Percentiles rank a stretch among this genome's conserved stretches.
phyloP scores from a whole-genome alignment of 768 basidiomycete genomes.

The Mycena capillaripes region DNA sequence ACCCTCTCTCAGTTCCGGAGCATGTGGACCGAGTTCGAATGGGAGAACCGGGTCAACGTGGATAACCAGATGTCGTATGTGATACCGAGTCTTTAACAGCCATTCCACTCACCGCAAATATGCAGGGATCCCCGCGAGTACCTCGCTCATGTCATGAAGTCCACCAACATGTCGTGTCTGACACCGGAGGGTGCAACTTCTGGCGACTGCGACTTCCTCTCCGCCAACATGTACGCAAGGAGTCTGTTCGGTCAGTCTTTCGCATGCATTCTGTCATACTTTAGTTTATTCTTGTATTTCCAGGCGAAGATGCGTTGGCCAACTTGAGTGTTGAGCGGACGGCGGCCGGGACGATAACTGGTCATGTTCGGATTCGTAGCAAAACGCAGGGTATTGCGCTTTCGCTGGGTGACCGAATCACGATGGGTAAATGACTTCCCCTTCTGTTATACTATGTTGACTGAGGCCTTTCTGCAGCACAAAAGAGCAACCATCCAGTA shows the following conservation, averaged over 20 bases:
- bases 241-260: slow-evolving; percentile 88
- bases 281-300: neutral
- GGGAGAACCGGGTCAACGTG: slow-evolving; percentile 99
- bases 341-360: slow-evolving; percentile 84
- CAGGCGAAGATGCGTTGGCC: slow-evolving; percentile 96
- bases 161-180: slow-evolving; percentile 97
- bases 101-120: slow-evolving; percentile 5
- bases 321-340: slow-evolving; percentile 94
- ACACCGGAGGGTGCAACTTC: slow-evolving; percentile 96
- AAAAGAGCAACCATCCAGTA: slow-evolving; percentile 33
- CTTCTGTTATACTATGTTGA: neutral
- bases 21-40: slow-evolving; percentile 99
- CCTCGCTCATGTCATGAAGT: slow-evolving; percentile 94
- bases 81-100: slow-evolving; percentile 13
- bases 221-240: slow-evolving; percentile 96
- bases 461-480: slow-evolving; percentile 21
- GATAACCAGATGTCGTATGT: slow-evolving; percentile 85
- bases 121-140: slow-evolving; percentile 88
- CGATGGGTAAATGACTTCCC: slow-evolving; percentile 60
- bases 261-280: neutral
- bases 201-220: slow-evolving; percentile 97
- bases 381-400: slow-evolving; percentile 99
- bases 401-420: slow-evolving; percentile 92
- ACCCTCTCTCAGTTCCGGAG: slow-evolving; percentile 79
- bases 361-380: slow-evolving; percentile 95